Evolutionary conservation across 2,329 filamentous ascomycete species (phyloP), one percentile per base, ranked within the genome.

Genomic region (Simplicillium aogashimaense): DNA sequence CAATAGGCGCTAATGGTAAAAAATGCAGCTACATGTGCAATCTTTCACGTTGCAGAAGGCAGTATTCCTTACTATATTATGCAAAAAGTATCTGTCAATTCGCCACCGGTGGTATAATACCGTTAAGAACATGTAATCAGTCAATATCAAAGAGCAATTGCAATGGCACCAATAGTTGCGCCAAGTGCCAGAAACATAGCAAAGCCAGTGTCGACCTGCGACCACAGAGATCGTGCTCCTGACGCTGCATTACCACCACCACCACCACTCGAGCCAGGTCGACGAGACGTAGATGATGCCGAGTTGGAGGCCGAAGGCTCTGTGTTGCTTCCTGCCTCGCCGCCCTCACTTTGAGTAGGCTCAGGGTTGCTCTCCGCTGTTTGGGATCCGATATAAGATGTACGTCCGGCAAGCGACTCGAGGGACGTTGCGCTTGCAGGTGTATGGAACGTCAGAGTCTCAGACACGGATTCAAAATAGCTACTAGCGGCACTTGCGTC

Each of bases 371-470:
- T 12, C 11, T 15, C 15, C 15, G 33, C 18, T 9, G 33, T 35
- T 3, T 14, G 13, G 14, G 33, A 17, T 12, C 15, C 33, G 14
- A 18, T 16, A 35, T 32, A 49, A 4, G 43, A 45, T 4, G 51
- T 53, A 20, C 37, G 42, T 7, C 51, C 50, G 9, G 51, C 50
- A 12, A 53, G 32, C 3, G 45, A 39, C 35, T 42, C 39, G 4
- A 53, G 47, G 16, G 48, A 48, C 3, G 50, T 51, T 10, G 48
- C 50, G 3, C 48, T 43, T 3, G 48, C 48, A 10, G 50, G 48
- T 30, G 51, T 46, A 18, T 44, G 28, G 13, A 48, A 45, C 15
- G 43, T 39, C 9, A 53, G 38, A 1, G 49, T 48, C 17, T 25
- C 29, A 7, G 47, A 49, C 11, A 51, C 38, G 17, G 35, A 46